Base-by-base conservation (phyloP, 768 basidiomycete species). In the Auricularia cornea region DNA sequence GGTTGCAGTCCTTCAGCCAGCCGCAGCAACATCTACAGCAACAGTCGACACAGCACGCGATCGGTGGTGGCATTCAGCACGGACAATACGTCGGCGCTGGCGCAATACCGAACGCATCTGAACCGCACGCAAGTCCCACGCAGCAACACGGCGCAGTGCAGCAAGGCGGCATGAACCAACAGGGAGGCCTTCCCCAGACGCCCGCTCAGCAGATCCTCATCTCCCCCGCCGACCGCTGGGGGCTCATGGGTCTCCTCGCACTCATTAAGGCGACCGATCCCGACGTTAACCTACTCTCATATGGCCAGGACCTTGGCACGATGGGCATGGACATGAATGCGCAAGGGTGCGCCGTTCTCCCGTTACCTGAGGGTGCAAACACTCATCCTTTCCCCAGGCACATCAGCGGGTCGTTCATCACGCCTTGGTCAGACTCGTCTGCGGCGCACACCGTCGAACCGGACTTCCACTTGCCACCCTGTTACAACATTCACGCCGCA, bases 211-310 rank as follows among this genome's bases (percentile, higher is more conserved):
- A 98, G 75, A 85, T 98, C 18, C 82, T 97, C 48, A 85, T 91
- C 68, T 90, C 88, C 66, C 92, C 95, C 2, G 95, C 95, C 44
- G 95, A 98, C 75, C 83, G 93, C 71, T 98, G 94, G 94, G 95
- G 95, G 3, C 79, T 98, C 18, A 72, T 94, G 57, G 92, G 90
- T 18, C 77, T 98, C 61, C 78, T 98, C 63, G 86, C 89, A 56
- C 83, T 91, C 80, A 90, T 96, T 74, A 91, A 92, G 79, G 90
- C 84, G 66, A 87, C 89, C 56, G 92, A 94, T 71, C 79, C 87
- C 60, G 94, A 96, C 76, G 83, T 86, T 71, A 89, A 86, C 35
- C 76, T 94, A 75, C 84, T 89, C 67, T 85, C 88, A 67, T 84
- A 96, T 68, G 95, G 95, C 52, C 93, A 90, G 51, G 95, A 98